phyloP scores from a whole-genome alignment of 176 grass and related monocot species.

The Urochloa ruziziensis region DNA sequence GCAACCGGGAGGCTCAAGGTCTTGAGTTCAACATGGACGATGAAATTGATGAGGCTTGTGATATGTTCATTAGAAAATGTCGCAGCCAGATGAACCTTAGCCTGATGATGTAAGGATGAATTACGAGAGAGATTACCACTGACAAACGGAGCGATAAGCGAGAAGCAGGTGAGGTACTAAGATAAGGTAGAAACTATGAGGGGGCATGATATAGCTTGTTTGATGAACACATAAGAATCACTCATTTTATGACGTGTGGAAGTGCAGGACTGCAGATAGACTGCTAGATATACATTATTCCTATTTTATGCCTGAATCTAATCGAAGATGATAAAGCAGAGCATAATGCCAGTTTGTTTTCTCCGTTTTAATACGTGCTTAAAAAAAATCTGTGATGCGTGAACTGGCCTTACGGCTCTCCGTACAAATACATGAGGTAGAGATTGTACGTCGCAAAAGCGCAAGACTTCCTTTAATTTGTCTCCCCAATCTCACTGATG shows the following conservation, averaged over 20 bases:
- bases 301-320: neutral
- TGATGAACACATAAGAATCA: neutral
- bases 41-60: conserved; percentile 70
- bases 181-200: neutral
- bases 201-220: neutral
- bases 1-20: conserved; percentile 47
- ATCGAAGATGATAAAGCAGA: neutral
- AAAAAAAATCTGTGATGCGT: too few species aligned
- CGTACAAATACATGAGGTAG: too few species aligned
- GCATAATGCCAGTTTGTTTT: too few species aligned
- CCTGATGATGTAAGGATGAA: neutral
- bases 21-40: conserved; percentile 72
- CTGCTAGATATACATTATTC: neutral
- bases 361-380: too few species aligned
- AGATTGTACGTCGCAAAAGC: too few species aligned
- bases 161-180: neutral
- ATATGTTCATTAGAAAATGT: conserved; percentile 74
- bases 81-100: conserved; percentile 39
- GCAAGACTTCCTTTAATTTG: too few species aligned
- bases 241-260: neutral
- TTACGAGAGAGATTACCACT: neutral
- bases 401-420: too few species aligned
- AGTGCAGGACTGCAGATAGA: neutral
- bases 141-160: neutral
- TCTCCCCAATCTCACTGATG: too few species aligned